phyloP scores from a whole-genome alignment of 2,329 filamentous ascomycete species.

The Trichoderma arundinaceum region DNA sequence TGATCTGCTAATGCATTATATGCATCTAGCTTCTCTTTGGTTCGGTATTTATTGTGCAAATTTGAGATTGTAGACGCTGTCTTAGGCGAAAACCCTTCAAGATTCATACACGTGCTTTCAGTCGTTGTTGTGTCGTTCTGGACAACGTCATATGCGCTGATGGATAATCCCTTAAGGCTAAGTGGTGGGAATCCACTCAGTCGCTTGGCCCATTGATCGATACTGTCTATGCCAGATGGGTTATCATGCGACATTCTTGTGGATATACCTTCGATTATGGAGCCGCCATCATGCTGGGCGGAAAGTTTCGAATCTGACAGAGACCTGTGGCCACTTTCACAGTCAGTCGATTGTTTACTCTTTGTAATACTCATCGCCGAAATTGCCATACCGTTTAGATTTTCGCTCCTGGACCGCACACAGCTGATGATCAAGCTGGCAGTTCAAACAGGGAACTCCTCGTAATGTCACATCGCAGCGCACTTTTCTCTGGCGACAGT shows the following conservation, averaged over 20 bases:
- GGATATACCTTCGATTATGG: conserved; percentile 7
- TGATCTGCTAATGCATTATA: not conserved
- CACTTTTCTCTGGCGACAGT: conserved; percentile 32
- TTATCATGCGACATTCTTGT: not conserved
- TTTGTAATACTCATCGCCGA: not conserved
- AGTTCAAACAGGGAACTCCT: conserved; percentile 34
- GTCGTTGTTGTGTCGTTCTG: not conserved
- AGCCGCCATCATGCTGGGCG: not conserved
- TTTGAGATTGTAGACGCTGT: conserved; percentile 15
- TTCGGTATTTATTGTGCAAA: not conserved
- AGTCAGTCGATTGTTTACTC: not conserved
- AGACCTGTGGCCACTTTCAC: not conserved
- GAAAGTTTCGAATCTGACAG: conserved; percentile 6
- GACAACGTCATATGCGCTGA: not conserved
- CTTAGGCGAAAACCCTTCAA: conserved; percentile 16
- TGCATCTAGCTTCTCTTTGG: not conserved
- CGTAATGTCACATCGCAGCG: conserved; percentile 33
- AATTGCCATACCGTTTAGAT: conserved; percentile 27
- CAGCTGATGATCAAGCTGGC: conserved; percentile 30
- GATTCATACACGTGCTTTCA: not conserved
- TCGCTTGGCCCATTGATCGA: conserved; percentile 23
- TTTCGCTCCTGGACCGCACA: conserved; percentile 29
- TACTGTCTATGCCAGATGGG: conserved; percentile 25
- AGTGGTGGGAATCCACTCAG: conserved; percentile 3
- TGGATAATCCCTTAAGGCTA: not conserved